Percentiles rank a stretch among this genome's conserved stretches.
Conservation (phyloP, 768 basidiomycete genomes). For the Clitopilus passeckerianus region DNA sequence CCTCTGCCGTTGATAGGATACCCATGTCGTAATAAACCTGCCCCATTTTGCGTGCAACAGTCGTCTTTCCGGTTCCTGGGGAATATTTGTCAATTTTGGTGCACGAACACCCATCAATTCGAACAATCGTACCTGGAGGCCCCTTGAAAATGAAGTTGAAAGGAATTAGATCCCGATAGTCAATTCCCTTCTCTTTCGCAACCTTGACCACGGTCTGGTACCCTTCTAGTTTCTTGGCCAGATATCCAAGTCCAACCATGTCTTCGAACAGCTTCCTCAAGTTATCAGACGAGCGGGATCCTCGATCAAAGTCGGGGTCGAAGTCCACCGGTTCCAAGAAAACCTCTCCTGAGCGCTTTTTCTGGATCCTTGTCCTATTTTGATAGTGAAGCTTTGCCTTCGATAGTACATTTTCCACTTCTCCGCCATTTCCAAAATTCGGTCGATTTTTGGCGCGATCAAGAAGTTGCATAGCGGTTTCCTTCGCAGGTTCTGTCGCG, state of each 20-base stretch:
- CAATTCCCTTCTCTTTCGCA: constrained; percentile 34
- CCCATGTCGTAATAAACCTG: constrained; percentile 65
- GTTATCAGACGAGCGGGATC: constrained; percentile 40
- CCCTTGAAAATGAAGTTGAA: constrained; percentile 73
- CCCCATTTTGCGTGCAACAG: constrained; percentile 56
- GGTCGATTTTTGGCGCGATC: constrained; percentile 39
- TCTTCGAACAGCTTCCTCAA: constrained; percentile 56
- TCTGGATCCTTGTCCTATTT: constrained; percentile 29
- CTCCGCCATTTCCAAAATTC: constrained; percentile 64
- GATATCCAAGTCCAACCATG: constrained; percentile 53
- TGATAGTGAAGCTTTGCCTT: constrained; percentile 42
- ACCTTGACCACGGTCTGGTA: constrained; percentile 47
- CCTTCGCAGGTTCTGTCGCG: constrained; percentile 54
- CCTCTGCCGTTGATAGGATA: constrained; percentile 38
- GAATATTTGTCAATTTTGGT: too few species aligned
- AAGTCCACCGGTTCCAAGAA: constrained; percentile 60
- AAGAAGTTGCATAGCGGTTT: constrained; percentile 47
- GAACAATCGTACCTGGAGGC: constrained; percentile 71
- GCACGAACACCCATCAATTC: too few species aligned
- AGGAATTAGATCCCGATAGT: constrained; percentile 49
- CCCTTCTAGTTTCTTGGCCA: constrained; percentile 40
- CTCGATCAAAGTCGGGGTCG: constrained; percentile 56
- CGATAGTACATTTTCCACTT: constrained; percentile 55
- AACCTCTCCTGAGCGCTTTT: too few species aligned
- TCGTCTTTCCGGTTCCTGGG: constrained; percentile 66